phyloP scores from a whole-genome alignment of 2,329 filamentous ascomycete species.

The Akanthomyces muscarius region DNA sequence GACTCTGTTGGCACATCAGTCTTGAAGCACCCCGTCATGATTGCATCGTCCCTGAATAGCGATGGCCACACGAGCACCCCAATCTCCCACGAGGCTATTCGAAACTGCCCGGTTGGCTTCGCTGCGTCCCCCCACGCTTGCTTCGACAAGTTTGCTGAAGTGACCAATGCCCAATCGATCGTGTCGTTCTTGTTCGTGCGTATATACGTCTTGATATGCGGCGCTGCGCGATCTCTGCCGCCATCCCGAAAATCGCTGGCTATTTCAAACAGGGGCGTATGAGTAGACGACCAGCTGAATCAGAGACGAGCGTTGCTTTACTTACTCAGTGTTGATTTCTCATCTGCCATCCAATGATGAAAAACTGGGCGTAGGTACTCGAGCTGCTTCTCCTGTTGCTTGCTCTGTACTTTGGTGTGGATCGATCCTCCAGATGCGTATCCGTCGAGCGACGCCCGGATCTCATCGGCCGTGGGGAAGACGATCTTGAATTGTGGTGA shows the following conservation, averaged over 20 bases:
- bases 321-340: constrained; percentile 28
- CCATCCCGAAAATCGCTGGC: constrained; percentile 38
- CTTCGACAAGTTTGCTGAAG: constrained; percentile 86
- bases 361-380: constrained; percentile 66
- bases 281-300: background rate
- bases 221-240: constrained; percentile 66
- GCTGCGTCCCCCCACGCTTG: constrained; percentile 78
- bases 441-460: constrained; percentile 71
- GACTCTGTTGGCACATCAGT: constrained; percentile 47
- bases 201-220: constrained; percentile 88
- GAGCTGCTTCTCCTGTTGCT: constrained; percentile 69
- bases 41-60: constrained; percentile 43
- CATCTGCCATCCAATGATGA: constrained; percentile 67
- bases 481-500: constrained; percentile 62
- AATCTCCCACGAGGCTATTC: constrained; percentile 77
- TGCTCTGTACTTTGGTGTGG: constrained; percentile 71
- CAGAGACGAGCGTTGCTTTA: background rate
- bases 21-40: constrained; percentile 68
- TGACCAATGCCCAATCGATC: constrained; percentile 82
- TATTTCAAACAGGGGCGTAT: background rate
- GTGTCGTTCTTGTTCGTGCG: constrained; percentile 49
- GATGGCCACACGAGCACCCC: constrained; percentile 80
- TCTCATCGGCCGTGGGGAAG: constrained; percentile 77
- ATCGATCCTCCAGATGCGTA: constrained; percentile 76
- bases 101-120: constrained; percentile 55